Evolutionary conservation across 192 early-diverging fungal species (phyloP), one percentile per base, ranked within the genome.

Genomic region (Entophlyctis luteolus): DNA sequence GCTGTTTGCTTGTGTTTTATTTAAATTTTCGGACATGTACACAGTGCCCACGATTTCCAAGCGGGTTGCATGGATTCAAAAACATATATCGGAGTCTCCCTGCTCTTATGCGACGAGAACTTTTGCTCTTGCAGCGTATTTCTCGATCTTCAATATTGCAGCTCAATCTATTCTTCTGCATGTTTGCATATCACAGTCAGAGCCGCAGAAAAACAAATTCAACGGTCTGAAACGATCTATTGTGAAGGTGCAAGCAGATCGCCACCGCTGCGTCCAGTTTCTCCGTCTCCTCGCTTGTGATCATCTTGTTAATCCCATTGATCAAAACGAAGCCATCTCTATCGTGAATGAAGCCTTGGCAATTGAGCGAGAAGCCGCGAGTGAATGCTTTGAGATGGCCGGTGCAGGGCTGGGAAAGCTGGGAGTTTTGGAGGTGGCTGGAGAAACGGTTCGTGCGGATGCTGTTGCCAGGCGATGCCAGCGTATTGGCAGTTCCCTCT

Each of bases 1-100:
- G 14, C 33, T 3, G 14, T 45, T 10, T 0, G 42, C 10, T 55
- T 0, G 59, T 23, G 1, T 2, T 2, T 56, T 35, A 18, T 62
- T 62, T 62, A 20, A 55, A 57, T 42, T 52, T 18, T 23, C 50
- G 50, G 14, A 53, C n/a, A 42, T 42, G 18, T 34, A 32, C 39
- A 2, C 35, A 72, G 69, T 69, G 35, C 74, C 68, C 1, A 59
- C 34, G 16, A 72, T 49, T 14, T 25, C 55, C 18, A 58, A 53
- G 47, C 60, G 69, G 6, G 33, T 48, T 6, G 69, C 62, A 4
- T 75, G 74, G 74, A 45, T 75, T 23, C 69, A 71, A 48, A 63
- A 63, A 37, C 55, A 75, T 59, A 59, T 75, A 29, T 58, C 69
- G 20, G 74, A 72, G 6, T 67, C 62, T 0, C 47, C 48, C 8